Evolutionary conservation across 1,139 yeast species (phyloP).

Genomic region (Meyerozyma carpophila): DNA sequence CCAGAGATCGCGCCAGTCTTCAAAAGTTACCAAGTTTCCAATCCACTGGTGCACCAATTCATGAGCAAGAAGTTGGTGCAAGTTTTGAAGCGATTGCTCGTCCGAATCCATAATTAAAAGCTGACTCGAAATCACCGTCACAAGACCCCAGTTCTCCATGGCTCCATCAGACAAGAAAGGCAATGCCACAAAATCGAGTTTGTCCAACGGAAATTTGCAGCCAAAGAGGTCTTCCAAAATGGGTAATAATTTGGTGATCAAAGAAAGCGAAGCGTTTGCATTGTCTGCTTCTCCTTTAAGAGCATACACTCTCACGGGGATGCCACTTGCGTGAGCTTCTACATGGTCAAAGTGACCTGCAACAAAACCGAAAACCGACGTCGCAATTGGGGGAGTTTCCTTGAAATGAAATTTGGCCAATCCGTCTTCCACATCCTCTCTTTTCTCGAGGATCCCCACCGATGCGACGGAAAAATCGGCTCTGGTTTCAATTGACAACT

Average conservation of each 20-base stretch:
- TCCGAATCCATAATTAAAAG: constrained; percentile 33
- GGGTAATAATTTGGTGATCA: constrained; percentile 44
- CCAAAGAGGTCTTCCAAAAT: constrained; percentile 37
- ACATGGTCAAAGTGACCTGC: constrained; percentile 58
- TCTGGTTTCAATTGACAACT: constrained; percentile 42
- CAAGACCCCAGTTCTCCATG: constrained; percentile 73
- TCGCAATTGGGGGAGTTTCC: constrained; percentile 51
- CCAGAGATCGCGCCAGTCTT: constrained; percentile 66
- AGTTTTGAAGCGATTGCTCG: constrained; percentile 15
- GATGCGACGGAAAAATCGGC: constrained; percentile 45
- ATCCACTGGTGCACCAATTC: constrained; percentile 77
- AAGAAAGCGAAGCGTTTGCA: constrained; percentile 41
- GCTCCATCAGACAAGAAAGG: constrained; percentile 74
- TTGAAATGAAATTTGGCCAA: constrained; percentile 36
- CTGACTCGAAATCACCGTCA: constrained; percentile 52
- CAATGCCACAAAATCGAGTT: constrained; percentile 59
- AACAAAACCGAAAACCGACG: constrained; percentile 61
- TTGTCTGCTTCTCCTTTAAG: constrained; percentile 46
- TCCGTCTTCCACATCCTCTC: constrained; percentile 17
- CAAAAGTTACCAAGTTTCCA: constrained; percentile 62
- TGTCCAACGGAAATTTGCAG: constrained; percentile 48
- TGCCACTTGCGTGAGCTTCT: constrained; percentile 16
- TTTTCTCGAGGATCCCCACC: constrained; percentile 32
- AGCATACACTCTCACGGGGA: constrained; percentile 51
- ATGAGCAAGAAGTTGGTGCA: constrained; percentile 58